A percentile compares a stretch with the other conserved stretches of the same genome.
phyloP scores from a whole-genome alignment of 2,329 filamentous ascomycete species.

The Phyllosticta ampelicida region DNA sequence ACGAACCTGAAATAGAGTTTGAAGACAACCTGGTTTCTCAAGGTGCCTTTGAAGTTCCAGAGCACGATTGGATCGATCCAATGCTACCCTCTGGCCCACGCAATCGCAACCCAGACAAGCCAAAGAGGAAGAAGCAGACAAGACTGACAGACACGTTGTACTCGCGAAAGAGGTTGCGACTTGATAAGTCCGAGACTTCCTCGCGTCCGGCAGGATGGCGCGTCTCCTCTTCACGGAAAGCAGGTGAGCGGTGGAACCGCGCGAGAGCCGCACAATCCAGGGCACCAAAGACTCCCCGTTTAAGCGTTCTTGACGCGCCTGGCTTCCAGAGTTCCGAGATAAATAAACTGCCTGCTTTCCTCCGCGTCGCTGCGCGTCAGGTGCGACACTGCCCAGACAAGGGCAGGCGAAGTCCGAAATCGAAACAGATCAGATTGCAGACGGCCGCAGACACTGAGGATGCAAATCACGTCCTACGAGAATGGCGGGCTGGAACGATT shows the following conservation, averaged over 20 bases:
- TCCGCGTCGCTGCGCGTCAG: conserved; percentile 45
- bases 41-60: conserved; percentile 28
- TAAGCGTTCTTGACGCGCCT: conserved; percentile 43
- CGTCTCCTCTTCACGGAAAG: neutral
- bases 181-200: neutral
- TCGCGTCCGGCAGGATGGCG: neutral
- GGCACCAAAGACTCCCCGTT: conserved; percentile 16
- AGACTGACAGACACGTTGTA: conserved; percentile 27
- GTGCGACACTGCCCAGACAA: conserved; percentile 37
- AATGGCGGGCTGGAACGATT: conserved; percentile 42
- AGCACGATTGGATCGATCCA: conserved; percentile 34
- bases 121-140: conserved; percentile 22
- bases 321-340: neutral
- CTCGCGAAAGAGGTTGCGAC: conserved; percentile 9
- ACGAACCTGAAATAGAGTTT: conserved; percentile 2
- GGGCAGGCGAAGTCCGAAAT: conserved; percentile 41
- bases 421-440: conserved; percentile 43
- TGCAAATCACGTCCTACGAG: conserved; percentile 37
- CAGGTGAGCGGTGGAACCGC: neutral
- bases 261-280: conserved; percentile 6
- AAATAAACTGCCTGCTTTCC: conserved; percentile 38
- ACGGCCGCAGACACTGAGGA: conserved; percentile 45
- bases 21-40: neutral
- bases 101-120: conserved; percentile 15
- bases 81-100: conserved; percentile 25